Conservation (phyloP, 257 asterid genomes). For the Plectranthus barbatus region DNA sequence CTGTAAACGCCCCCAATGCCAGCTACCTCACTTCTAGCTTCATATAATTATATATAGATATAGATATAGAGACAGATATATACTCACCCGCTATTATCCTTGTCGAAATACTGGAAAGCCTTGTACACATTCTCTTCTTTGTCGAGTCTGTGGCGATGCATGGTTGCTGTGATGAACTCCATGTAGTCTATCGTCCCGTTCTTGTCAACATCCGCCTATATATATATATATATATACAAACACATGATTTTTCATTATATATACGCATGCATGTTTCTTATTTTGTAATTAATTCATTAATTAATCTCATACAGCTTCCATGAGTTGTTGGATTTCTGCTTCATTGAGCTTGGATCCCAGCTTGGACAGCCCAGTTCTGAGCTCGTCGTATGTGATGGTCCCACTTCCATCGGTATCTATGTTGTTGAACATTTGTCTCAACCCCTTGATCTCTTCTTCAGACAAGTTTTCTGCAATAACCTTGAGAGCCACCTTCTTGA, state of each 20-base stretch:
- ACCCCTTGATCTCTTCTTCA: constrained; percentile 80
- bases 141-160: constrained; percentile 88
- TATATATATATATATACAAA: too few species aligned
- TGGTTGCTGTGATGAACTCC: constrained; percentile 81
- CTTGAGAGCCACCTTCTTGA: constrained; percentile 85
- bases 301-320: constrained; percentile 71
- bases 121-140: constrained; percentile 59
- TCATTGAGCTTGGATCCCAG: constrained; percentile 81
- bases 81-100: constrained; percentile 67
- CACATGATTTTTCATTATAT: too few species aligned
- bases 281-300: too few species aligned
- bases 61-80: too few species aligned
- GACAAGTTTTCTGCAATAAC: constrained; percentile 77
- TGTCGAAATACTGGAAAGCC: constrained; percentile 80
- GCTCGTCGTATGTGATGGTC: constrained; percentile 73
- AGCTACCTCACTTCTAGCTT: too few species aligned
- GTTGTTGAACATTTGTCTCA: constrained; percentile 71
- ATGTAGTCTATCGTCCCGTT: constrained; percentile 75
- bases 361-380: constrained; percentile 62
- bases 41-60: too few species aligned
- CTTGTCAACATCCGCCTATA: constrained; percentile 83
- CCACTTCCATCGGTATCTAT: constrained; percentile 88
- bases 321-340: constrained; percentile 55
- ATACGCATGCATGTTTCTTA: too few species aligned
- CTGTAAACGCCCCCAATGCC: constrained; percentile 38